Percentiles rank a stretch among this genome's conserved stretches.
phyloP scores from a whole-genome alignment of 352 stramenopile species.

The Elongisporangium undulatum region DNA sequence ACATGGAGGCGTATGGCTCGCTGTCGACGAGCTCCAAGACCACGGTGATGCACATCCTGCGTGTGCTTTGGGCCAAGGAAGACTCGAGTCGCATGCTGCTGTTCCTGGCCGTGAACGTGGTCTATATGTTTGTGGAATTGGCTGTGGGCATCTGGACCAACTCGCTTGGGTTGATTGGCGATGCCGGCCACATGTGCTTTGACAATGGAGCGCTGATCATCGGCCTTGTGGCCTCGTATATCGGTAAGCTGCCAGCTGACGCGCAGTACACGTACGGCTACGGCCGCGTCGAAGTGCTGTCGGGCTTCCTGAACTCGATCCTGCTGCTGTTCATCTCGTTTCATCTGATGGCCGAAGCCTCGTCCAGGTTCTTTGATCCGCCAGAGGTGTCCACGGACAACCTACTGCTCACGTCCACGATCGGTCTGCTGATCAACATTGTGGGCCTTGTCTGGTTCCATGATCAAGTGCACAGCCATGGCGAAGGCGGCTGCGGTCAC shows the following conservation, averaged over 20 bases:
- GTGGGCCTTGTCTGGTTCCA: slow-evolving; percentile 90
- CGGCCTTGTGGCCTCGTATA: slow-evolving; percentile 79
- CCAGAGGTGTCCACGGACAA: slow-evolving; percentile 80
- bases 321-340: slow-evolving; percentile 81
- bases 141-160: slow-evolving; percentile 80
- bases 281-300: slow-evolving; percentile 81
- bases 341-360: slow-evolving; percentile 78
- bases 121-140: slow-evolving; percentile 88
- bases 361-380: slow-evolving; percentile 66
- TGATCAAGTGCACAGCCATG: slow-evolving; percentile 78
- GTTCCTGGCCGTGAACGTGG: slow-evolving; percentile 75
- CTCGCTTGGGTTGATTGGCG: slow-evolving; percentile 80
- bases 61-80: slow-evolving; percentile 43
- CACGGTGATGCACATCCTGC: slow-evolving; percentile 18
- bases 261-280: slow-evolving; percentile 84
- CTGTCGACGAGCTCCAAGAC: slow-evolving; percentile 5
- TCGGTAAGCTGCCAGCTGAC: slow-evolving; percentile 66
- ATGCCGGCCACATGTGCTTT: slow-evolving; percentile 89
- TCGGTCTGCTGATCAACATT: slow-evolving; percentile 82
- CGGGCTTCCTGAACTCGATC: slow-evolving; percentile 84
- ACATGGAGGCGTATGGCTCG: slow-evolving; percentile 43
- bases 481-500: slow-evolving; percentile 45
- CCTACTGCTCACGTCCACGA: slow-evolving; percentile 79
- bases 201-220: slow-evolving; percentile 85
- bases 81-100: slow-evolving; percentile 78